Evolutionary conservation across 2,329 filamentous ascomycete species (phyloP), one percentile per base, ranked within the genome.

Genomic region (Acrocalymma vagum): DNA sequence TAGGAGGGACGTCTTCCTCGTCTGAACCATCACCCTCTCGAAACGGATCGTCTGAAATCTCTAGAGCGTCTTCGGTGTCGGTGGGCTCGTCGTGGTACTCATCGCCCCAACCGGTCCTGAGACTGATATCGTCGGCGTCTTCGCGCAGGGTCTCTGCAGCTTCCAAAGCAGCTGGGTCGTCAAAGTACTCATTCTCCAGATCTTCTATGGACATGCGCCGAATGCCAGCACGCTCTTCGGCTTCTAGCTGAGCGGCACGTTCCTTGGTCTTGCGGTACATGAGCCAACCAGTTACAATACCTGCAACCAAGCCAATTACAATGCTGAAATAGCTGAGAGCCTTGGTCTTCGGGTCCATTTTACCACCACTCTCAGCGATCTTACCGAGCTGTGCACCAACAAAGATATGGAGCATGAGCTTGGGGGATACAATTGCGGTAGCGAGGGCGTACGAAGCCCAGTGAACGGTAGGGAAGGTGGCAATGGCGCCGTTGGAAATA

Each of bases 401-500:
- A 72, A 96, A 99, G 57, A 95, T 84, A 65, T 95, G 90, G 34
- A 99, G 85, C 44, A 97, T 78, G 13, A 99, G 78, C 63, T 97
- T 99, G 6, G 94, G 94, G 10, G 81, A 84, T 9, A 91, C 85
- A 11, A 93, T 74, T 3, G 89, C 86, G 0, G 93, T 97, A 5
- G 94, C 93, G 29, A 91, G 67, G 21, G 85, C 86, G 72, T 95
- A 97, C 30, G 82, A 82, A 45, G 80, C 68, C 26, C 88, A 88
- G 16, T 85, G 81, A 22, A 99, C 89, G 21, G 88, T 95, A 3
- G 92, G 92, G 48, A 99, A 92, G 1, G 94, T 97, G 20, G 90
- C 90, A 39, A 99, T 83, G 46, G 95, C 95, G 34, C 91, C 94
- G 65, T 99, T 99, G 64, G 88, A 92, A 55, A 97, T 76, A 36